Evolutionary conservation across 192 early-diverging fungal genomes (phyloP).

Genomic region (Dispira simplex): DNA sequence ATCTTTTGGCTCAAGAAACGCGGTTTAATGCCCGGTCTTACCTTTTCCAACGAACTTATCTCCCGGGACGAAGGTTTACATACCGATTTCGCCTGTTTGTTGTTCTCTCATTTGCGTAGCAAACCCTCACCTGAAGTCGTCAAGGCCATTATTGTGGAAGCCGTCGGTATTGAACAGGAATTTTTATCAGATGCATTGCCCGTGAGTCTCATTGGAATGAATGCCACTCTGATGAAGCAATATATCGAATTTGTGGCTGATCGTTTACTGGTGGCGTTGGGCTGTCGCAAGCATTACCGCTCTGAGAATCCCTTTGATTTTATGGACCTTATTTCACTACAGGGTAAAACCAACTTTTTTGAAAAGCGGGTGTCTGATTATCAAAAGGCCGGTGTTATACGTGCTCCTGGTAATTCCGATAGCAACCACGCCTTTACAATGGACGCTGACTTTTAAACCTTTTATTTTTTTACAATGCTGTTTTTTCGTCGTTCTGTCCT

Average conservation of each 20-base stretch:
- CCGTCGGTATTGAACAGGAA: constrained; percentile 88
- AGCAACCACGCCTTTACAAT: constrained; percentile 56
- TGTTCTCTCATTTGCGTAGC: constrained; percentile 68
- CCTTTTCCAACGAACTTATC: constrained; percentile 97
- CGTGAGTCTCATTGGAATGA: constrained; percentile 94
- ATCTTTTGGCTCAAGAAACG: constrained; percentile 99
- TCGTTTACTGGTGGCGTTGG: constrained; percentile 77
- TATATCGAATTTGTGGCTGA: constrained; percentile 99
- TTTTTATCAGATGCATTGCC: constrained; percentile 89
- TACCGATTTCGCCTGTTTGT: constrained; percentile 91
- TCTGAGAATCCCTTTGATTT: constrained; percentile 93
- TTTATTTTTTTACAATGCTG: neutral
- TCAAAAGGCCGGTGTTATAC: constrained; percentile 84
- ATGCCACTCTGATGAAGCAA: constrained; percentile 79
- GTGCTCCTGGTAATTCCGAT: constrained; percentile 26
- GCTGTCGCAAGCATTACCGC: constrained; percentile 71
- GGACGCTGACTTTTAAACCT: constrained; percentile 61
- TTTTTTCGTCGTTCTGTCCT: neutral
- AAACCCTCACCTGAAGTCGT: constrained; percentile 53
- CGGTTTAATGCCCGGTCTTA: constrained; percentile 92
- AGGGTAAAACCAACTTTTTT: constrained; percentile 99
- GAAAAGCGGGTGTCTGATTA: constrained; percentile 96
- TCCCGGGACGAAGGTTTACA: constrained; percentile 95
- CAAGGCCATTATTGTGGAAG: constrained; percentile 61
- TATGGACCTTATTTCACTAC: constrained; percentile 96